These are phyloP conservation scores for Linum usitatissimum DNA, from an alignment of 345 rosid genomes.

Conservation along the genomic window DNA sequence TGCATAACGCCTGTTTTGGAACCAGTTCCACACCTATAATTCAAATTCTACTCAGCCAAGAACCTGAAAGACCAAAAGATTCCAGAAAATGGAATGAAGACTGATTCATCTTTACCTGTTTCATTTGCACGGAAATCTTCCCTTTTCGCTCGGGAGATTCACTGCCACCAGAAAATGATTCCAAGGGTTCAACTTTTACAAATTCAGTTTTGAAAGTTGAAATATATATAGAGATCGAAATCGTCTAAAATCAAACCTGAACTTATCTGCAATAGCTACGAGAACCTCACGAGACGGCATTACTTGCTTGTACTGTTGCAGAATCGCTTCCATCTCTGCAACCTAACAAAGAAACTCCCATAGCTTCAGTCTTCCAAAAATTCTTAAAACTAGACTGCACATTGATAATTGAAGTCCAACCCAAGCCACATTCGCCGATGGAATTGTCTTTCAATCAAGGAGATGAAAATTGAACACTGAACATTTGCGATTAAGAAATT, in stretches of 20 bases:
- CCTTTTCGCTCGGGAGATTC: slow-evolving; percentile 75
- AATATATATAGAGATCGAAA: not conserved
- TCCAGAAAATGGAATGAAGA: not conserved
- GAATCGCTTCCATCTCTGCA: slow-evolving; percentile 81
- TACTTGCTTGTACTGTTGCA: slow-evolving; percentile 61
- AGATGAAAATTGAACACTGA: too few species aligned
- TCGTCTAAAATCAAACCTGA: slow-evolving; percentile 44
- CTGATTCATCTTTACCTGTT: slow-evolving; percentile 47
- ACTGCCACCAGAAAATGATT: slow-evolving; percentile 32
- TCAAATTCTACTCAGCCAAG: slow-evolving; percentile 3
- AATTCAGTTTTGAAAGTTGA: not conserved
- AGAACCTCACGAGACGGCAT: slow-evolving; percentile 78
- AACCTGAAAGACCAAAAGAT: slow-evolving; percentile 4
- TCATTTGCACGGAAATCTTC: slow-evolving; percentile 76
- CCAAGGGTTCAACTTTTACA: slow-evolving; percentile 10
- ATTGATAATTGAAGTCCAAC: too few species aligned
- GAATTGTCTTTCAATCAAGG: too few species aligned
- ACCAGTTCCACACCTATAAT: slow-evolving; percentile 95
- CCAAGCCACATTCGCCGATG: too few species aligned
- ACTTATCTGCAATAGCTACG: slow-evolving; percentile 72
- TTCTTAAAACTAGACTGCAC: too few species aligned
- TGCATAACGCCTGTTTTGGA: slow-evolving; percentile 95
- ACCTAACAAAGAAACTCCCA: slow-evolving; percentile 35
- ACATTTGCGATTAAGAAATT: too few species aligned
- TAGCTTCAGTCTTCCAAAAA: too few species aligned